These are phyloP conservation scores for Noccaea caerulescens DNA, from an alignment of 345 rosid species.

Conservation along the genomic window DNA sequence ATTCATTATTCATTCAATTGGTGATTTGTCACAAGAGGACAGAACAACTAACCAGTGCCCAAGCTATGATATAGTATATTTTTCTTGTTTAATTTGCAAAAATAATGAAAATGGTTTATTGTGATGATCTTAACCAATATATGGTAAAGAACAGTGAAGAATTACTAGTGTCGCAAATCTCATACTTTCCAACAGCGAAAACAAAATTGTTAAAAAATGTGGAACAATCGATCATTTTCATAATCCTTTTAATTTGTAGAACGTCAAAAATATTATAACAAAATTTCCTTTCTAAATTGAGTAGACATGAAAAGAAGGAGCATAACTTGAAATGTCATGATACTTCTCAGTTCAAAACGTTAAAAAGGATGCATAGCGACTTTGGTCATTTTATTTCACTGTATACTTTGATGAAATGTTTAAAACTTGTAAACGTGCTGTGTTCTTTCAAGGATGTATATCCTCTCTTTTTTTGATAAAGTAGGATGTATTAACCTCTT, in stretches of 20 bases:
- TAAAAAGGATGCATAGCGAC: background rate
- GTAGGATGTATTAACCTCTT: constrained; percentile 25
- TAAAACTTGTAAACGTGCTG: constrained; percentile 20
- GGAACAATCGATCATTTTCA: background rate
- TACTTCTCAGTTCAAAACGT: constrained; percentile 1
- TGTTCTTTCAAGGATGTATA: background rate
- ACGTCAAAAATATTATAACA: background rate
- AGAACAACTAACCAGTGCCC: background rate
- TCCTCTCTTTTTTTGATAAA: too few species aligned
- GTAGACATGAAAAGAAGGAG: constrained; percentile 11
- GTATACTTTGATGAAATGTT: constrained; percentile 12
- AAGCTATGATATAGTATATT: background rate
- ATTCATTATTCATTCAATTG: background rate
- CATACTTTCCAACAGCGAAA: background rate
- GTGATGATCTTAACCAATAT: background rate
- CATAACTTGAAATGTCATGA: constrained; percentile 4
- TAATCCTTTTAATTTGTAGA: background rate
- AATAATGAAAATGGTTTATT: background rate
- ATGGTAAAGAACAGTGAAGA: background rate
- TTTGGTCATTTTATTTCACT: constrained; percentile 3
- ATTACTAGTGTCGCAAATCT: background rate
- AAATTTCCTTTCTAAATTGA: background rate
- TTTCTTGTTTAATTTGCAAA: background rate
- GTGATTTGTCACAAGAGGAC: background rate
- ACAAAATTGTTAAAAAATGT: too few species aligned